Evolutionary conservation across 768 basidiomycete species (phyloP), one percentile per base, ranked within the genome.

Genomic region (Candolleomyces aberdarensis): DNA sequence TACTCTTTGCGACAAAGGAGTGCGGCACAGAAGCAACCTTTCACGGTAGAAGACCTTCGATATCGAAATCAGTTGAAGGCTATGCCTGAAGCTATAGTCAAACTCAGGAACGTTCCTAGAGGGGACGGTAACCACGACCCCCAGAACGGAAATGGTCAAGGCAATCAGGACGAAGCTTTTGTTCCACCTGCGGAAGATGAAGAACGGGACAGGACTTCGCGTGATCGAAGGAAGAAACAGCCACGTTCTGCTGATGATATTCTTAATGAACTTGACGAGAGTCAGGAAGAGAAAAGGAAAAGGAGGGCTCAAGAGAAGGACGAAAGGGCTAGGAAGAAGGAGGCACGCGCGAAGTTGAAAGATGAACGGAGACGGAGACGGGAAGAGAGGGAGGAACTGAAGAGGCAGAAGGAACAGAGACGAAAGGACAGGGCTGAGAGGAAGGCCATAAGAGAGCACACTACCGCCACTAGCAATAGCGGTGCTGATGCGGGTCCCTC

Each of bases 301-400:
- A 46, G 44, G 44, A 46, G 44, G 44, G 44, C 44, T 6, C 5
- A 6, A 46, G 44, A 46, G 44, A 46, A 46, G 44, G 44, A 46
- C 3, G 19, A 46, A 14, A 46, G 13, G 19, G 19, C 44, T 6
- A 46, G 44, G 19, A 20, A 46, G 44, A 46, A 46, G 6, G 44
- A 46, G 9, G 44, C 44, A 17, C 6, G 36, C 1, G 36, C 36
- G 36, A 7, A 36, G 36, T 36, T 36, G 15, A 9, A 59, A 62
- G 39, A 61, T n/a, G 61, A 57, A 60, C 53, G 59, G 53, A 49
- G 50, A 46, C 36, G 36, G 36, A 36, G 36, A 11, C 36, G 56
- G 36, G 31, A 46, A 48, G 32, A 48, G 20, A 47, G 51, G 52
- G 44, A 55, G 44, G 31, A 6, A 41, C 46, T 20, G 36, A 56